Evolutionary conservation across 2,329 filamentous ascomycete species (phyloP).

Genomic region (Beauveria brongniartii): DNA sequence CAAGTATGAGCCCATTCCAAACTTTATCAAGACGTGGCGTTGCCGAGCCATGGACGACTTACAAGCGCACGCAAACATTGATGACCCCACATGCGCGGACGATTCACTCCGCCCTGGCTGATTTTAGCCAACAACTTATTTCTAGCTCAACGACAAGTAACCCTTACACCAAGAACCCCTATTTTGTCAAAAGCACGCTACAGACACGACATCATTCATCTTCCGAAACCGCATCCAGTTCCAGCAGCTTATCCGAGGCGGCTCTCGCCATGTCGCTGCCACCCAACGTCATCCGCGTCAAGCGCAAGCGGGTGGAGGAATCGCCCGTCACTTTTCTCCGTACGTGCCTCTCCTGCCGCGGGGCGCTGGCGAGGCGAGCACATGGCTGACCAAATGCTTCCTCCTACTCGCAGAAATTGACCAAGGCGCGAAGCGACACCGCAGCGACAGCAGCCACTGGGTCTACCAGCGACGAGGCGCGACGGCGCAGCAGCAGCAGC

Average conservation of each 20-base stretch:
- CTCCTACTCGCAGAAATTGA: conserved; percentile 37
- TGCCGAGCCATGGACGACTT: neutral
- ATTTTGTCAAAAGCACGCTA: neutral
- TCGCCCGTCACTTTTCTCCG: conserved; percentile 48
- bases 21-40: neutral
- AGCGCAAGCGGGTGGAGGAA: conserved; percentile 50
- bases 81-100: neutral
- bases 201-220: neutral
- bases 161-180: neutral
- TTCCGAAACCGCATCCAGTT: neutral
- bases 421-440: conserved; percentile 43
- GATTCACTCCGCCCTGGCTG: neutral
- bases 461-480: conserved; percentile 47
- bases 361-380: neutral
- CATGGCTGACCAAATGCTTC: neutral
- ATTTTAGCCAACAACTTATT: neutral
- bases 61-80: neutral
- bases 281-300: conserved; percentile 51
- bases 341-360: conserved; percentile 24
- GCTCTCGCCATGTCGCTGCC: conserved; percentile 42
- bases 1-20: neutral
- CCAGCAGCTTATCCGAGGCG: neutral
- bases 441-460: conserved; percentile 38
- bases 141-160: neutral
- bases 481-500: conserved; percentile 17